Conservation (phyloP, 257 asterid genomes). For the Hygrophila difformis region DNA sequence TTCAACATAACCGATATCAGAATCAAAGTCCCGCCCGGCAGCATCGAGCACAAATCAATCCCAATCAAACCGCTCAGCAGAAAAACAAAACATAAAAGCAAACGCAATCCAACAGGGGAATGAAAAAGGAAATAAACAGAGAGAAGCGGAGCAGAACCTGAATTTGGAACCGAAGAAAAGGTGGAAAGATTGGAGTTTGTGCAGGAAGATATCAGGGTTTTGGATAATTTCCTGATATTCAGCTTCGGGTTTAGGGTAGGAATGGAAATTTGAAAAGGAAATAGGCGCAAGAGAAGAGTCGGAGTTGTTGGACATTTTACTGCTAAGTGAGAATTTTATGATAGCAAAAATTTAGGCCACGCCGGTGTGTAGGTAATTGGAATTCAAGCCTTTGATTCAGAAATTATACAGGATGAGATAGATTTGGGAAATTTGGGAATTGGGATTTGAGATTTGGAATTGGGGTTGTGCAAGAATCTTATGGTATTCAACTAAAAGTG, state of each 20-base stretch:
- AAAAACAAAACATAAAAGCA: too few species aligned
- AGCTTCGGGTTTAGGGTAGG: constrained; percentile 80
- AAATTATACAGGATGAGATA: too few species aligned
- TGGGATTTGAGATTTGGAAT: too few species aligned
- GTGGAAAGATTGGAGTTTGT: constrained; percentile 63
- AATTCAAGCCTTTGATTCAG: too few species aligned
- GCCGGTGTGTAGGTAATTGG: too few species aligned
- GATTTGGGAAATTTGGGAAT: too few species aligned
- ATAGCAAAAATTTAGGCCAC: too few species aligned
- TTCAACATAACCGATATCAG: constrained; percentile 2
- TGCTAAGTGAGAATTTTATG: too few species aligned
- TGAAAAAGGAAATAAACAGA: neutral
- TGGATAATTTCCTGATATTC: constrained; percentile 64
- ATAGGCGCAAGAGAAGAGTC: constrained; percentile 14
- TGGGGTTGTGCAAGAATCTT: too few species aligned
- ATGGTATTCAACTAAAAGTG: too few species aligned
- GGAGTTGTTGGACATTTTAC: constrained; percentile 51
- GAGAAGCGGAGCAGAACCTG: constrained; percentile 22
- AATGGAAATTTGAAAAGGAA: constrained; percentile 18
- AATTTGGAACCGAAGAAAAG: constrained; percentile 36
- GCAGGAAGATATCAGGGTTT: constrained; percentile 53
- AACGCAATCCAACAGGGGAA: constrained; percentile 2
- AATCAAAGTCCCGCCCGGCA: constrained; percentile 11
- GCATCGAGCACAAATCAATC: too few species aligned
- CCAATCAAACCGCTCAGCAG: too few species aligned